A percentile compares a stretch with the other conserved stretches of the same genome.
Evolutionary conservation across 2,329 filamentous ascomycete genomes (phyloP).

Genomic region (Drechslerella dactyloides): DNA sequence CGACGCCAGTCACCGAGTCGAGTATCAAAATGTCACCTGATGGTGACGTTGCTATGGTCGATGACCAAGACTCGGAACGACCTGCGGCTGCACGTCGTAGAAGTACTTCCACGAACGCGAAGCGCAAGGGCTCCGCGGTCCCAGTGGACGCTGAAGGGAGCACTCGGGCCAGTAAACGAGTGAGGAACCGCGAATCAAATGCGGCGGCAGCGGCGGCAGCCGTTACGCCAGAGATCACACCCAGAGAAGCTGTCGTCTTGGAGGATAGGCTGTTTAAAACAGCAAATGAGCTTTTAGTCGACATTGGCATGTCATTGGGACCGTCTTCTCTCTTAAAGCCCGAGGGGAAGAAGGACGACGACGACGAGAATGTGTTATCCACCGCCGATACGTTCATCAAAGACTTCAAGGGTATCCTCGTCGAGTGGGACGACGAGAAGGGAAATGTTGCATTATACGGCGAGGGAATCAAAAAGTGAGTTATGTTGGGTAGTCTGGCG

Average conservation of each 20-base stretch:
- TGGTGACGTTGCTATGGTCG: slow-evolving; percentile 53
- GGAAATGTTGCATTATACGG: slow-evolving; percentile 56
- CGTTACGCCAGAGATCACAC: slow-evolving; percentile 47
- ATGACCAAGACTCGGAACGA: slow-evolving; percentile 50
- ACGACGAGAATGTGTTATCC: slow-evolving; percentile 38
- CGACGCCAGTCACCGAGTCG: slow-evolving; percentile 37
- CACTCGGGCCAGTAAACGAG: slow-evolving; percentile 65
- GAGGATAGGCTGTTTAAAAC: slow-evolving; percentile 55
- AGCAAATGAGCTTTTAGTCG: slow-evolving; percentile 53
- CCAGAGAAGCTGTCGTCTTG: slow-evolving; percentile 47
- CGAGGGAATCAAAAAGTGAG: slow-evolving; percentile 53
- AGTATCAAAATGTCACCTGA: slow-evolving; percentile 35
- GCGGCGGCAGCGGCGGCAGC: slow-evolving; percentile 61
- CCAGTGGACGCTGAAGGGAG: slow-evolving; percentile 53
- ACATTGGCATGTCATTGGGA: slow-evolving; percentile 53
- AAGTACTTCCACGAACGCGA: slow-evolving; percentile 54
- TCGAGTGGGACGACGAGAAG: slow-evolving; percentile 58
- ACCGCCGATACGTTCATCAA: slow-evolving; percentile 54
- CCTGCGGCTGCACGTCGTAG: slow-evolving; percentile 47
- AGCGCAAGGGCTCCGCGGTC: slow-evolving; percentile 54
- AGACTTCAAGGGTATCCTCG: slow-evolving; percentile 58
- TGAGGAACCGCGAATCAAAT: slow-evolving; percentile 67
- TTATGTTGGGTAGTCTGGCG: not conserved
- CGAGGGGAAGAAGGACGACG: slow-evolving; percentile 41
- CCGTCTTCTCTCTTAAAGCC: slow-evolving; percentile 53